Conservation (phyloP, 352 stramenopile species). For the Globisporangium spiculum region DNA sequence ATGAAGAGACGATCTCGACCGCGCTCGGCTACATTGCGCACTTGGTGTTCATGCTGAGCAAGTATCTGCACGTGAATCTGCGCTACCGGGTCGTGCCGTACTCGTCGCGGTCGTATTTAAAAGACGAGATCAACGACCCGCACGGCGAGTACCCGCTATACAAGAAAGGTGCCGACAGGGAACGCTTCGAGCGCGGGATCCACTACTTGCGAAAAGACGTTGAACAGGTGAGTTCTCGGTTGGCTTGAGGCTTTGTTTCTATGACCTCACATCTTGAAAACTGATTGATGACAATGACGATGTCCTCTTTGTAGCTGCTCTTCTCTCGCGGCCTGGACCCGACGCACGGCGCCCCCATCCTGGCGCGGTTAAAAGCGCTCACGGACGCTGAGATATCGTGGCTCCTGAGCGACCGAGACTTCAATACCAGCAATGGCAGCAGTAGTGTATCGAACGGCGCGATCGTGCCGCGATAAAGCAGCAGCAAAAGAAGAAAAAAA, state of each 20-base stretch:
- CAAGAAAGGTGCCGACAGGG: constrained; percentile 70
- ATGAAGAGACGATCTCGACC: constrained; percentile 85
- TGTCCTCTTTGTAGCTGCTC: constrained; percentile 38
- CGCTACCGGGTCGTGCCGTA: constrained; percentile 80
- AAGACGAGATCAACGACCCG: constrained; percentile 85
- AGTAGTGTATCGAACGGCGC: constrained; percentile 20
- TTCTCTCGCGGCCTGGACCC: constrained; percentile 75
- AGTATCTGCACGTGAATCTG: constrained; percentile 85
- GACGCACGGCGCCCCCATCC: constrained; percentile 56
- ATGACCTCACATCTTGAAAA: neutral
- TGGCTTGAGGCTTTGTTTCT: neutral
- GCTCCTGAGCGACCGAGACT: constrained; percentile 54
- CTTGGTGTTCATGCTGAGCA: constrained; percentile 87
- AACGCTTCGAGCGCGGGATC: constrained; percentile 77
- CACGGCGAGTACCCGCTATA: constrained; percentile 81
- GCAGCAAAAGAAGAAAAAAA: too few species aligned
- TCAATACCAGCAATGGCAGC: constrained; percentile 31
- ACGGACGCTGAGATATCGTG: constrained; percentile 68
- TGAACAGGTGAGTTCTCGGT: constrained; percentile 56
- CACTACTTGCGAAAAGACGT: constrained; percentile 77
- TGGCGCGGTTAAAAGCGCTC: constrained; percentile 63
- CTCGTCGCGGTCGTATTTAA: constrained; percentile 77
- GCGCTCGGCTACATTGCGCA: constrained; percentile 85
- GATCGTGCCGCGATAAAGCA: constrained; percentile 31
- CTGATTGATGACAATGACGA: too few species aligned